Evolutionary conservation across 306 rosid genomes (phyloP), one percentile per base, ranked within the genome.

Genomic region (Urtica urens): DNA sequence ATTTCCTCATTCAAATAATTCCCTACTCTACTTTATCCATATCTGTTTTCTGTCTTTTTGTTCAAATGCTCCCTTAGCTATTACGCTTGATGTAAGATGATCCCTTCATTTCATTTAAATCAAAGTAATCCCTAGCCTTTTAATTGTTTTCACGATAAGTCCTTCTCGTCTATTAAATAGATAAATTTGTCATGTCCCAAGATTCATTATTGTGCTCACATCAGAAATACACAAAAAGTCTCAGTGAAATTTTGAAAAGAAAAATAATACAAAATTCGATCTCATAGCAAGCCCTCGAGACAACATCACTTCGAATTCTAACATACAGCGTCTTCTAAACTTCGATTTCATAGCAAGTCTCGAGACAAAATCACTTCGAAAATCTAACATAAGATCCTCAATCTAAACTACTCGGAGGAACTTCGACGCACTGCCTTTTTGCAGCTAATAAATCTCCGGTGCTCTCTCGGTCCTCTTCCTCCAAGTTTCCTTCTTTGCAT

Each of bases 401-500:
- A 59, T 42, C 51, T 42, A 41, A 22, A 22, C 43, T 44, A 17
- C 62, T 42, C 48, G 73, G 62, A 46, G 10, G 49, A 55, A 58
- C 55, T 42, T 49, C 52, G 39, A 43, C 23, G 14, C 74, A 60
- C 42, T 60, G 54, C 68, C 41, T 71, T 59, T 71, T 54, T 5
- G 38, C 25, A 28, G 56, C 66, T 40, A 40, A 24, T 38, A 64
- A 27, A 18, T 49, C 59, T 15, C 56, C 40, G 4, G 11, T 16
- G n/a, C 40, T 7, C 3, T 14, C 68, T 1, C 55, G 28, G 34
- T 49, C 56, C 37, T 48, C 42, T 39, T 65, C 81, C 59, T 79
- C 64, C 48, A 54, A 76, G 25, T 55, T 23, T 16, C 38, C 51
- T 42, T 44, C 67, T 41, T 54, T 71, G 25, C 46, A 67, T 53